Base-by-base conservation (phyloP, 208 protist species). In the Trypanosomatidae sp. region DNA sequence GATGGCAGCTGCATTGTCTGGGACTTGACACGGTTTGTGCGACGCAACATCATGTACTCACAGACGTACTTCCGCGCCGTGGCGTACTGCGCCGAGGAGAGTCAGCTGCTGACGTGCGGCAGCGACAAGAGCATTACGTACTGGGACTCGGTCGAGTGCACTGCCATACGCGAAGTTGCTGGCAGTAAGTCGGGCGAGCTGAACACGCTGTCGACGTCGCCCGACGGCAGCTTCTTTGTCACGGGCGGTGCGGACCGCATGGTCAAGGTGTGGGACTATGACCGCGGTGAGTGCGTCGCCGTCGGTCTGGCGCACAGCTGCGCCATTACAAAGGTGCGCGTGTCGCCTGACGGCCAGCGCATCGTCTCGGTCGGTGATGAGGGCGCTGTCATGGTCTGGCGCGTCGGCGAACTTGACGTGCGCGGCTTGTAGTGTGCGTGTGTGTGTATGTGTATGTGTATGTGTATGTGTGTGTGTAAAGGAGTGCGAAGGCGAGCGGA, bases 1-100 rank as follows among this genome's bases (percentile, higher is more conserved):
- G 95, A 98, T 60, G 95, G 93, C 42, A 96, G 90, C 40, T 96
- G 89, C 76, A 97, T 97, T 57, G 75, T 93, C 23, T 98, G 95
- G 95, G 92, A 96, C 42, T 67, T 97, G 27, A 71, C 67, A 33
- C 84, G 87, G 6, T 78, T 83, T 61, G 63, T 94, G 13, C 89
- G 95, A 22, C 75, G 85, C 53, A 90, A 96, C 63, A 91, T 94
- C 48, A 90, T 98, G 56, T 97, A 97, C 63, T 80, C 88, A 7
- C 78, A 94, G 42, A 96, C 94, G 6, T 94, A 95, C 59, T 98
- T 98, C 71, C 92, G 87, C 53, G 61, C 70, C 0, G 52, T 93
- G 26, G 66, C 69, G 56, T 97, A 96, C 74, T 86, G 72, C 48
- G 65, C 82, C 13, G 90, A 96, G 33, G 91, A 96, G 63, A 89